These are phyloP conservation scores for Xylariaceae sp. DNA, from an alignment of 2,329 filamentous ascomycete genomes.

Conservation along the genomic window DNA sequence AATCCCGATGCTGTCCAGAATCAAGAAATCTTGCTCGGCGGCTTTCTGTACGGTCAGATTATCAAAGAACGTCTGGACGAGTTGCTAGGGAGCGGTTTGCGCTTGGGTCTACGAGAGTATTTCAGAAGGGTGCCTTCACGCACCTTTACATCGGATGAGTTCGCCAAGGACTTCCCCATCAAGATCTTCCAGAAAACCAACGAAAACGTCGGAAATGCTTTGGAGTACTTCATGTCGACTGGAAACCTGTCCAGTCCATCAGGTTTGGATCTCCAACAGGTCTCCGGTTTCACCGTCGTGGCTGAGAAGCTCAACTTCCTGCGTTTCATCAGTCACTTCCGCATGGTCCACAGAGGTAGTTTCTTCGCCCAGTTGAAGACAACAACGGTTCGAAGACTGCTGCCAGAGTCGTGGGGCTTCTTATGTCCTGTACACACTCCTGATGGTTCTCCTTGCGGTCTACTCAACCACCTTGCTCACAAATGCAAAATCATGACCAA, in stretches of 20 bases:
- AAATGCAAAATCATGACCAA: slow-evolving; percentile 86
- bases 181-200: slow-evolving; percentile 77
- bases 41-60: slow-evolving; percentile 91
- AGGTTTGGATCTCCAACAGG: slow-evolving; percentile 89
- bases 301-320: slow-evolving; percentile 99
- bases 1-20: slow-evolving; percentile 96
- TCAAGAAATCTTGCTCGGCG: slow-evolving; percentile 89
- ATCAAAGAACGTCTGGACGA: slow-evolving; percentile 93
- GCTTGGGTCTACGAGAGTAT: slow-evolving; percentile 52
- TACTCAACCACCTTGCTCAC: slow-evolving; percentile 91
- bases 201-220: slow-evolving; percentile 77
- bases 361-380: slow-evolving; percentile 98
- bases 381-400: slow-evolving; percentile 88
- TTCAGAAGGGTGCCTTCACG: slow-evolving; percentile 53
- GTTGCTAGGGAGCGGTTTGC: slow-evolving; percentile 58
- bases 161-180: slow-evolving; percentile 71
- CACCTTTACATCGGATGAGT: slow-evolving; percentile 71
- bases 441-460: slow-evolving; percentile 88
- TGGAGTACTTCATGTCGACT: slow-evolving; percentile 95
- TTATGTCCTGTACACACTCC: slow-evolving; percentile 96
- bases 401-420: slow-evolving; percentile 98
- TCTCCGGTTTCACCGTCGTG: slow-evolving; percentile 90
- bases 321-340: slow-evolving; percentile 97
- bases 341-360: slow-evolving; percentile 97
- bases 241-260: slow-evolving; percentile 89